Percentiles rank a stretch among this genome's conserved stretches.
Evolutionary conservation across 805 yeast species (phyloP).

Genomic region (Kurtzmaniella cleridarum): DNA sequence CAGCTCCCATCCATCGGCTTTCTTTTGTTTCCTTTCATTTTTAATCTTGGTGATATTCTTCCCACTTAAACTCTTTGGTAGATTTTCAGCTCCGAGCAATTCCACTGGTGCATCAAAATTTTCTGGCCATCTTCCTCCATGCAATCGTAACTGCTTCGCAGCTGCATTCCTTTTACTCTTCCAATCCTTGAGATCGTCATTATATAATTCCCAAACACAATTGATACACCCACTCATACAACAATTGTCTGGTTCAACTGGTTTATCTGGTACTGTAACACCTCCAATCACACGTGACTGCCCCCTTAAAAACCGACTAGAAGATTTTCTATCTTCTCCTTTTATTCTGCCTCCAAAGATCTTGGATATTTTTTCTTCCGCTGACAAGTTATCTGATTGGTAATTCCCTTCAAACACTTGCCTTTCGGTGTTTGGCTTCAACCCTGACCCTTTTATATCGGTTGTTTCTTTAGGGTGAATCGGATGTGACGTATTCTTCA

Average conservation of each 20-base stretch:
- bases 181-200: constrained; percentile 88
- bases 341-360: constrained; percentile 55
- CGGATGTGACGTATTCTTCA: constrained; percentile 29
- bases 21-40: constrained; percentile 10
- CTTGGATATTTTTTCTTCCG: constrained; percentile 43
- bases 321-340: constrained; percentile 43
- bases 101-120: constrained; percentile 37
- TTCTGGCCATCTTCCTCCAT: constrained; percentile 41
- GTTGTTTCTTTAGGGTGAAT: constrained; percentile 26
- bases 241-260: constrained; percentile 90
- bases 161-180: constrained; percentile 55
- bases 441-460: neutral
- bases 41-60: constrained; percentile 12
- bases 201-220: constrained; percentile 93
- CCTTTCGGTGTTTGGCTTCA: constrained; percentile 14
- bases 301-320: constrained; percentile 32
- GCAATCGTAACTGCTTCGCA: constrained; percentile 29
- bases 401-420: constrained; percentile 31
- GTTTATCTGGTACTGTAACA: constrained; percentile 72
- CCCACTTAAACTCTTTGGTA: constrained; percentile 29
- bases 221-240: constrained; percentile 97
- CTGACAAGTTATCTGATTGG: constrained; percentile 21
- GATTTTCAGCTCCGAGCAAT: constrained; percentile 26
- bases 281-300: constrained; percentile 46
- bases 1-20: constrained; percentile 34